Base-by-base conservation (phyloP, 768 basidiomycete species). In the Leccinellum luteum region DNA sequence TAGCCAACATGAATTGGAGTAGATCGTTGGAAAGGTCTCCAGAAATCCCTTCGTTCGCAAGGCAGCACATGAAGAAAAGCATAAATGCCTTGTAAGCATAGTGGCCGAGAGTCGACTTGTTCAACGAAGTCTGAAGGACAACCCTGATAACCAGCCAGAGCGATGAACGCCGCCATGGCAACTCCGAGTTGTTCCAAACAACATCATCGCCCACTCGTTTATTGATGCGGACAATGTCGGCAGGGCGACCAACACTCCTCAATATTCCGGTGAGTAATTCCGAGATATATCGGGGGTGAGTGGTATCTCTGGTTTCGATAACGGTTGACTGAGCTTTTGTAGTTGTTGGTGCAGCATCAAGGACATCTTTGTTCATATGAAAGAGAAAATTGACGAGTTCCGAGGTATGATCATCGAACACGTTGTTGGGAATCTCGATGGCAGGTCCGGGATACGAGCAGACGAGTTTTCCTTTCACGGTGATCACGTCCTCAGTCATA, bases 131-230 rank as follows among this genome's bases (percentile, higher is more conserved):
- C 62, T 80, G 78, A 25, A 79, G 56, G 1, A 73, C 71, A 1
- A 82, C 76, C 9, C 80, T 77, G 35, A 79, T 64, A 17, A 79
- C 61, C 9, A 81, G 74, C 81, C 81, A 83, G 12, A 79, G 66
- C 0, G 78, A 67, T 10, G 79, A 78, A 38, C 82, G 70, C 27
- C 82, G 66, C 81, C 81, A 83, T 74, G 81, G 41, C 9, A 70
- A 69, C 8, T 56, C 47, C 3, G 75, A 65, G 13, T 68, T 51
- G 19, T 23, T 50, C 49, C 49, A 50, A 19, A 32, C 49, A 1
- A 50, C 49, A 6, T 50, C 30, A 21, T 82, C 80, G 12, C 69
- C 71, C 2, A 81, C 72, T 14, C 78, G 76, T 62, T 83, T 83
- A 25, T 51, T 56, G 47, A 78, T 71, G 19, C 61, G 62, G 23